These are phyloP conservation scores for Dianthus caryophyllus DNA, from an alignment of 148 eudicot genomes.

Conservation along the genomic window DNA sequence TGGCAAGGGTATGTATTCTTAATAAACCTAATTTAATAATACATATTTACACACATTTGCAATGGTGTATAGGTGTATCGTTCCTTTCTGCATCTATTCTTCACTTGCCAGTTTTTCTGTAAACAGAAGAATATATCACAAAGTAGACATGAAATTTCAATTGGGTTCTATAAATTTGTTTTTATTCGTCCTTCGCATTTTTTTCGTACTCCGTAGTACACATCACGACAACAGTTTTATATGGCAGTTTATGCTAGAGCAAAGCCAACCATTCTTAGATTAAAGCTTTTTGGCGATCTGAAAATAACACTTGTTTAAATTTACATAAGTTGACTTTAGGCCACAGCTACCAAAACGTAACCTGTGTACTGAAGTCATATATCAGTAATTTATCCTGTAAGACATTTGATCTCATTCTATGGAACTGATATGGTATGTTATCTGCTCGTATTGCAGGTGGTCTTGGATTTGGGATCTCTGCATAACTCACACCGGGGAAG, in stretches of 20 bases:
- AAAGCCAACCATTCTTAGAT: not conserved
- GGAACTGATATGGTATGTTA: not conserved
- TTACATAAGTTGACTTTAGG: not conserved
- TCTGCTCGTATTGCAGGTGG: constrained; percentile 43
- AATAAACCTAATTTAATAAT: not conserved
- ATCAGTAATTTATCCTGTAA: too few relatives aligned
- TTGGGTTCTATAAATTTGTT: not conserved
- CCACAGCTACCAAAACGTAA: not conserved
- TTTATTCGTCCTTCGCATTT: not conserved
- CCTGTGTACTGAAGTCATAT: too few relatives aligned
- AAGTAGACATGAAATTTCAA: not conserved
- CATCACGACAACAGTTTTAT: not conserved
- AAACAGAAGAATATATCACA: not conserved
- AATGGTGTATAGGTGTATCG: not conserved
- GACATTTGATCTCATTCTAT: not conserved
- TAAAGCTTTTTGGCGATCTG: not conserved
- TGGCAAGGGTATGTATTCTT: constrained; percentile 60
- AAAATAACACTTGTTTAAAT: not conserved
- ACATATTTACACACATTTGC: not conserved
- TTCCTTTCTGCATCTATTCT: not conserved
- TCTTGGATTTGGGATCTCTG: constrained; percentile 72
- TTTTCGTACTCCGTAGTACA: not conserved
- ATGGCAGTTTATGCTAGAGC: not conserved
- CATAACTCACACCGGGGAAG: constrained; percentile 73
- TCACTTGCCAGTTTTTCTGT: not conserved